A percentile compares a stretch with the other conserved stretches of the same genome.
Evolutionary conservation across 2,329 filamentous ascomycete genomes (phyloP).

Genomic region (Aspergillus intermedius): DNA sequence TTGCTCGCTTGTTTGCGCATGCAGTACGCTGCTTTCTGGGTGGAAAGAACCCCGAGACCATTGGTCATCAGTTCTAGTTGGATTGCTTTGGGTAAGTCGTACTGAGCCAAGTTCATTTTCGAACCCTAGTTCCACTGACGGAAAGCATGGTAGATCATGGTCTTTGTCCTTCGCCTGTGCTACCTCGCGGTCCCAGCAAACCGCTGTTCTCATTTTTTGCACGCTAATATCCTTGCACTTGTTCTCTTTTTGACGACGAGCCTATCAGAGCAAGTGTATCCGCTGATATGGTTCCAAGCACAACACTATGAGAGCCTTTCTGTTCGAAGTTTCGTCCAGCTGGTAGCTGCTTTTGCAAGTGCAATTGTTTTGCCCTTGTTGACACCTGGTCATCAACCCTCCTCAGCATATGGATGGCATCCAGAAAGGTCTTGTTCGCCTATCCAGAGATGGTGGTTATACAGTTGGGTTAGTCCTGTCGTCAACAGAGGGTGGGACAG

Average conservation of each 20-base stretch:
- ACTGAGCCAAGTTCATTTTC: neutral
- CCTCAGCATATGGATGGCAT: neutral
- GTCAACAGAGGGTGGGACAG: constrained; percentile 1
- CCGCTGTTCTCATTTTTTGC: neutral
- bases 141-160: neutral
- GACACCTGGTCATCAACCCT: neutral
- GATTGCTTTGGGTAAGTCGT: neutral
- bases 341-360: constrained; percentile 1
- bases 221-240: constrained; percentile 1
- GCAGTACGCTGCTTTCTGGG: neutral
- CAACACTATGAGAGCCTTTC: neutral
- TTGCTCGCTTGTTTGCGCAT: neutral
- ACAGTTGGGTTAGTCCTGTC: constrained; percentile 7
- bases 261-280: constrained; percentile 3
- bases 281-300: constrained; percentile 5
- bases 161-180: constrained; percentile 1
- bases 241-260: constrained; percentile 3
- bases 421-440: constrained; percentile 4
- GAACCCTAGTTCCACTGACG: neutral
- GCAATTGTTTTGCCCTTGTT: constrained; percentile 3
- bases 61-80: neutral
- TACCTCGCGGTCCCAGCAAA: neutral
- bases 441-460: constrained; percentile 8
- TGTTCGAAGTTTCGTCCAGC: neutral
- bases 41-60: neutral